Conservation (phyloP, 371 early-diverging fungal species). For the Mycotypha africana region DNA sequence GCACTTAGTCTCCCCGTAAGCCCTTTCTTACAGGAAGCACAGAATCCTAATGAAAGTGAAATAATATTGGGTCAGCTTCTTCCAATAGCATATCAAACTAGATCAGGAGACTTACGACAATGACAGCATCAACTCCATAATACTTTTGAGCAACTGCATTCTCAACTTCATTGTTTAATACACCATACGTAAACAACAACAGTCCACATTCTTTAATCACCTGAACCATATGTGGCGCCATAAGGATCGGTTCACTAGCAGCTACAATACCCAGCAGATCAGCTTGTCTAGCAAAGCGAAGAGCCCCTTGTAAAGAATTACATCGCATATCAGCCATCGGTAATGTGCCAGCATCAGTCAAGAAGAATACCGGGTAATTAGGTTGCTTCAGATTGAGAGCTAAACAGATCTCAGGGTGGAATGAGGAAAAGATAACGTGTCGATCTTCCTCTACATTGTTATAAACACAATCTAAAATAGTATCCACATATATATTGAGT, state of each 20-base stretch:
- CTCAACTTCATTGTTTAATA: conserved; percentile 71
- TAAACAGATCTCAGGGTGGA: conserved; percentile 89
- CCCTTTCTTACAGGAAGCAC: conserved; percentile 59
- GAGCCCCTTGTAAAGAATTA: conserved; percentile 80
- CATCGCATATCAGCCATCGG: conserved; percentile 77
- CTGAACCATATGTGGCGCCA: conserved; percentile 71
- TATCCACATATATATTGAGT: conserved; percentile 84
- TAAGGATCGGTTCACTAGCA: conserved; percentile 69
- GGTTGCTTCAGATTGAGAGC: conserved; percentile 80
- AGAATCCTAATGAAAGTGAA: conserved; percentile 33
- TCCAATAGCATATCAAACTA: too few species aligned
- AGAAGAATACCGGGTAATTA: conserved; percentile 85
- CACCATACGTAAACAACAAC: conserved; percentile 85
- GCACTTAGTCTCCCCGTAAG: conserved; percentile 35
- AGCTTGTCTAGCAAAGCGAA: conserved; percentile 74
- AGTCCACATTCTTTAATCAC: conserved; percentile 71
- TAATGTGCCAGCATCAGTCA: conserved; percentile 82
- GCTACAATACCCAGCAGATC: conserved; percentile 84
- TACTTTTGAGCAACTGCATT: conserved; percentile 68
- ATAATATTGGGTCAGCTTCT: too few species aligned
- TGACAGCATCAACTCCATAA: conserved; percentile 80
- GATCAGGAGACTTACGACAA: too few species aligned
- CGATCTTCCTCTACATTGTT: conserved; percentile 62
- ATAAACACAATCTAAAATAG: conserved; percentile 74
- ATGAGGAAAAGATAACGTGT: conserved; percentile 89